phyloP scores from a whole-genome alignment of 345 rosid species.

The Bruguiera sexangula region DNA sequence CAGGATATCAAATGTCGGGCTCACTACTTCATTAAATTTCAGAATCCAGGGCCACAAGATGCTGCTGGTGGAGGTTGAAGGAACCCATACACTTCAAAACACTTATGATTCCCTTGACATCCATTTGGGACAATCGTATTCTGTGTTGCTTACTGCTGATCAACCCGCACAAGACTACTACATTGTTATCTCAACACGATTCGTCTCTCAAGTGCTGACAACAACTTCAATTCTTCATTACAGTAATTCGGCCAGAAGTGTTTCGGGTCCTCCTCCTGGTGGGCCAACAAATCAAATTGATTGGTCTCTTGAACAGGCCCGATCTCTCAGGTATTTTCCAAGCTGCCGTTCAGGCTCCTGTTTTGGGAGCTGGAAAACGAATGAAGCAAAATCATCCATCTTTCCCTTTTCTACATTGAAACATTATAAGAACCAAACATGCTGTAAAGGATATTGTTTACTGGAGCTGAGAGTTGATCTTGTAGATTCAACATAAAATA shows the following conservation, averaged over 20 bases:
- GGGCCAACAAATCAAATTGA: slow-evolving; percentile 32
- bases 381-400: no score
- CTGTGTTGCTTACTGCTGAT: slow-evolving; percentile 31
- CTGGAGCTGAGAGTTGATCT: no score
- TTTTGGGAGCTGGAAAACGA: no score
- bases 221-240: slow-evolving; percentile 27
- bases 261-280: slow-evolving; percentile 24
- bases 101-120: slow-evolving; percentile 29
- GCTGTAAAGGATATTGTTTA: no score
- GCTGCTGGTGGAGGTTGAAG: slow-evolving; percentile 33
- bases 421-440: no score
- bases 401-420: no score
- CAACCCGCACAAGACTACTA: slow-evolving; percentile 29
- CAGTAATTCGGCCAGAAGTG: slow-evolving; percentile 28
- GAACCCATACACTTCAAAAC: slow-evolving; percentile 30
- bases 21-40: slow-evolving; percentile 26
- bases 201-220: slow-evolving; percentile 23
- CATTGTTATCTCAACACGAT: slow-evolving; percentile 26
- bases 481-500: no score
- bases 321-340: slow-evolving; percentile 25
- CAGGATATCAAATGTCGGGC: slow-evolving; percentile 33
- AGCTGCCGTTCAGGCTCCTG: no score
- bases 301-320: slow-evolving; percentile 34
- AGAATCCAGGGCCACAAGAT: slow-evolving; percentile 32
- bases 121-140: slow-evolving; percentile 31